Evolutionary conservation across 2,329 filamentous ascomycete species (phyloP), one percentile per base, ranked within the genome.

Genomic region (Fusarium xyrophilum): DNA sequence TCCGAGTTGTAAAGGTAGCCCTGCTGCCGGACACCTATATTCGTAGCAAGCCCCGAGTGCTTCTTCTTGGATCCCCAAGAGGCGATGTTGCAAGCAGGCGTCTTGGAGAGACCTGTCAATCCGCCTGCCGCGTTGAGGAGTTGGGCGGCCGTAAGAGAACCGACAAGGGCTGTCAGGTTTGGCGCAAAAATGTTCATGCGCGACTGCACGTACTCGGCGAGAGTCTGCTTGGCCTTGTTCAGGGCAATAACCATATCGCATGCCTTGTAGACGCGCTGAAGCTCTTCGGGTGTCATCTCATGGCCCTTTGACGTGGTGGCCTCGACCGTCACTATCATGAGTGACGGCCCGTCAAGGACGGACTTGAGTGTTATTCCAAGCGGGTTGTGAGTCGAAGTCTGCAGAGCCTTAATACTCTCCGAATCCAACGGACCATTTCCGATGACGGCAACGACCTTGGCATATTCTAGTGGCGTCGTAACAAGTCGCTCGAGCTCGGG

Each of bases 261-360:
- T 12, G 93, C 95, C 54, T 87, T 85, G 30, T 91, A 82, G 23
- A 97, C 90, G 28, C 87, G 85, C 51, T 89, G 84, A 9, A 98
- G 84, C 77, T 97, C 93, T 8, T 88, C 82, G n/a, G 89, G 83
- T 6, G 86, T 87, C 79, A 99, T 88, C 50, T 93, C 88, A 33
- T 88, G 88, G 7, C 95, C 95, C 72, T 92, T 90, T 15, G 93
- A 96, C 5, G 92, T 96, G 8, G 94, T 97, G 32, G 93, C 95
- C 81, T 98, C 96, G 14, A 98, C 91, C 1, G 93, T 95, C 53
- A 99, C 94, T 65, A 96, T 93, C 94, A 99, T 97, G 74, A 98
- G 82, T 0, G 93, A 92, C 2, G 96, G 93, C 0, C 93, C 93
- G 76, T 97, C 93, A 17, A 99, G 83, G 2, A 98, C 90, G 3